Evolutionary conservation across 2,329 filamentous ascomycete species (phyloP).

Genomic region (Alternaria infectoria): DNA sequence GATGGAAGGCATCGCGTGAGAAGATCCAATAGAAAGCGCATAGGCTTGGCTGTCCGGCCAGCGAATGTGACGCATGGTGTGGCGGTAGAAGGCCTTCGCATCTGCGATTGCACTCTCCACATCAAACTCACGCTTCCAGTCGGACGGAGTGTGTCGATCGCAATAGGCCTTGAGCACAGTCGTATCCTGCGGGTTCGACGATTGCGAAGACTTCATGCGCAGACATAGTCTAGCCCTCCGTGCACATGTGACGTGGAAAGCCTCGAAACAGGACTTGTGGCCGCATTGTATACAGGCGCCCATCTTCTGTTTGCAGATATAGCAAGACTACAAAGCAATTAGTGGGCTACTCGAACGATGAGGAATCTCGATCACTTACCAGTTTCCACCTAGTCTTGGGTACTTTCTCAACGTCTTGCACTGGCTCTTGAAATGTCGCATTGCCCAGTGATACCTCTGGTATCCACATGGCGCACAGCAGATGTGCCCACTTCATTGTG

Average conservation of each 20-base stretch:
- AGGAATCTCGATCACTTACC: slow-evolving; percentile 36
- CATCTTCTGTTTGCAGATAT: slow-evolving; percentile 97
- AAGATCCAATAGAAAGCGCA: slow-evolving; percentile 79
- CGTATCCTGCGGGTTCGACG: slow-evolving; percentile 76
- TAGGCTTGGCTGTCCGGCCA: slow-evolving; percentile 92
- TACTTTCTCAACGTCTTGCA: slow-evolving; percentile 97
- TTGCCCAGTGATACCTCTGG: slow-evolving; percentile 96
- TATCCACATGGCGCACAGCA: slow-evolving; percentile 98
- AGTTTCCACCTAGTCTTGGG: slow-evolving; percentile 93
- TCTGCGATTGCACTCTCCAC: slow-evolving; percentile 80
- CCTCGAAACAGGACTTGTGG: slow-evolving; percentile 95
- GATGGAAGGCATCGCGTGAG: slow-evolving; percentile 63
- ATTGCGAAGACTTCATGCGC: slow-evolving; percentile 93
- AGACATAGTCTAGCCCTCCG: slow-evolving; percentile 85
- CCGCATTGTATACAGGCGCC: slow-evolving; percentile 98
- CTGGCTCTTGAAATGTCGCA: slow-evolving; percentile 96
- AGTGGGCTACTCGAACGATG: slow-evolving; percentile 5
- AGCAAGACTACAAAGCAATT: slow-evolving; percentile 66
- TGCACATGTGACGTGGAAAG: slow-evolving; percentile 97
- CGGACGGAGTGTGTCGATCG: slow-evolving; percentile 88
- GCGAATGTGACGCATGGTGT: slow-evolving; percentile 83
- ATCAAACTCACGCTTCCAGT: slow-evolving; percentile 86
- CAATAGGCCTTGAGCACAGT: slow-evolving; percentile 93
- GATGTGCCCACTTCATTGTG: slow-evolving; percentile 93
- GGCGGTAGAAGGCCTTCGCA: slow-evolving; percentile 87